phyloP scores from a whole-genome alignment of 768 basidiomycete species.

The Trametes sanguinea region DNA sequence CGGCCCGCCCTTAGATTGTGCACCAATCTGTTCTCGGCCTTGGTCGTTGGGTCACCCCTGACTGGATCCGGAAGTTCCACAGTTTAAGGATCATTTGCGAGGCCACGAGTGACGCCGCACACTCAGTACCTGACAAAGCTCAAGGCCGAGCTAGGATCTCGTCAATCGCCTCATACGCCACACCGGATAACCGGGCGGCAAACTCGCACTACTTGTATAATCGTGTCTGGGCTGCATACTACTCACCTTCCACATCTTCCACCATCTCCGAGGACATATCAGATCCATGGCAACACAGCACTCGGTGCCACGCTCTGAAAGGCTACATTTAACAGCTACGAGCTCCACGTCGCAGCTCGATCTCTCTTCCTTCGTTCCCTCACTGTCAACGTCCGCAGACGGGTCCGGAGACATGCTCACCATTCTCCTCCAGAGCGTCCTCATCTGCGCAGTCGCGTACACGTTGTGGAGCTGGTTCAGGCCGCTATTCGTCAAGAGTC shows the following conservation, averaged over 20 bases:
- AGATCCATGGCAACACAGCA: constrained; percentile 7
- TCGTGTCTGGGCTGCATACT: background rate
- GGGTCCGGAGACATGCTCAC: constrained; percentile 12
- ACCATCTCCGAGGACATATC: constrained; percentile 22
- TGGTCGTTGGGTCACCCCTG: background rate
- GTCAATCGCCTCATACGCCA: constrained; percentile 9
- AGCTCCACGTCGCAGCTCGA: background rate
- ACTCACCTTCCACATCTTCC: background rate
- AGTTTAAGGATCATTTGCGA: constrained; percentile 6
- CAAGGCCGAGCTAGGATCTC: background rate
- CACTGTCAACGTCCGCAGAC: constrained; percentile 6
- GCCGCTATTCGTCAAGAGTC: constrained; percentile 10
- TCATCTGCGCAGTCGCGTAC: constrained; percentile 20
- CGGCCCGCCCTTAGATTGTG: background rate
- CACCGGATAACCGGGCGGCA: constrained; percentile 4
- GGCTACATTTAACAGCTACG: constrained; percentile 11
- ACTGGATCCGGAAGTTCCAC: constrained; percentile 12
- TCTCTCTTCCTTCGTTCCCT: constrained; percentile 12
- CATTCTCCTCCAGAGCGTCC: constrained; percentile 15
- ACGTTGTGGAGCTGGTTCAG: constrained; percentile 20
- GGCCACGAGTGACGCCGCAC: constrained; percentile 6
- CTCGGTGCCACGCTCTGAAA: constrained; percentile 8
- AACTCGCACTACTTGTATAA: constrained; percentile 1
- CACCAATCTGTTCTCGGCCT: background rate
- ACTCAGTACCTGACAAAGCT: background rate